Evolutionary conservation across 495 filamentous ascomycete species (phyloP).

Genomic region (Aspergillus hancockii): DNA sequence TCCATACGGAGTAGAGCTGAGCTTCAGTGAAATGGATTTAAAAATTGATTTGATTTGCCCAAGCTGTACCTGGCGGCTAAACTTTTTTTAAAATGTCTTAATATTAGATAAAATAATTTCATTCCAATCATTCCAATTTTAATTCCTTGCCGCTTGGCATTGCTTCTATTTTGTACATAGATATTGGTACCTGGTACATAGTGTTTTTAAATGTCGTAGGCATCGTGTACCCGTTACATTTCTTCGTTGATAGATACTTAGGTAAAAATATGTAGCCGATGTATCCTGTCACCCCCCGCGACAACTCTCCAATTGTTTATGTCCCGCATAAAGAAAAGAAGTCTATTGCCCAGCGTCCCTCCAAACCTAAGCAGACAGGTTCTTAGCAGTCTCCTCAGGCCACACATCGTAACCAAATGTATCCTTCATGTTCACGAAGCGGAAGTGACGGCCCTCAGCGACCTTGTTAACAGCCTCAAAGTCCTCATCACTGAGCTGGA

Average conservation of each 20-base stretch:
- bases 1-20: not conserved
- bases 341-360: not conserved
- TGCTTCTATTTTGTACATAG: not conserved
- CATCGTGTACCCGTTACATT: not conserved
- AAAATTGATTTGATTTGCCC: not conserved
- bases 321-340: slow-evolving; percentile 36
- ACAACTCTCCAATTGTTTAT: slow-evolving; percentile 13
- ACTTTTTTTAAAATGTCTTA: too few species aligned
- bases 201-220: not conserved
- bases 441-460: slow-evolving; percentile 58
- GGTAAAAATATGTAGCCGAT: not conserved
- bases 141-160: not conserved
- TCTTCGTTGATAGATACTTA: slow-evolving; percentile 1
- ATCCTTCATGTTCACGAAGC: slow-evolving; percentile 84
- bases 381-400: slow-evolving; percentile 47
- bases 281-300: not conserved
- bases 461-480: slow-evolving; percentile 61
- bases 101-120: not conserved
- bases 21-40: too few species aligned
- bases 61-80: not conserved
- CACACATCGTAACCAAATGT: slow-evolving; percentile 58
- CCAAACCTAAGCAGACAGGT: slow-evolving; percentile 34
- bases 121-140: not conserved
- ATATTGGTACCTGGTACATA: not conserved
- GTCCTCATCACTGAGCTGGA: slow-evolving; percentile 55